Evolutionary conservation across 2,329 filamentous ascomycete genomes (phyloP).

Genomic region (Phaeosphaeria sp.): DNA sequence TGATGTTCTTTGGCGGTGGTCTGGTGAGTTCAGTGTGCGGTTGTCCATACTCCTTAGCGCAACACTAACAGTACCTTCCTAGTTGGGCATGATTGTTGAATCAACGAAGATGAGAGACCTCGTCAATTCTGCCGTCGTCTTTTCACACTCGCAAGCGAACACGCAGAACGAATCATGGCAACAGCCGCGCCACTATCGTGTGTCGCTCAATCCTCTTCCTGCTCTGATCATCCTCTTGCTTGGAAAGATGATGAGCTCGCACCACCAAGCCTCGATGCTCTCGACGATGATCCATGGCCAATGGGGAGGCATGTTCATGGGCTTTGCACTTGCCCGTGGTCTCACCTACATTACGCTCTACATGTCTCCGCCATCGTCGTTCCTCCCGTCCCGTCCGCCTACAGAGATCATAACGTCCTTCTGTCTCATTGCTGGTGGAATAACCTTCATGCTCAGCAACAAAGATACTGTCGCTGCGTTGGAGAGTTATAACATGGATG

Average conservation of each 20-base stretch:
- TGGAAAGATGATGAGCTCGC: slow-evolving; percentile 94
- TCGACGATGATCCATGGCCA: slow-evolving; percentile 93
- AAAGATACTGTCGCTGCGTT: slow-evolving; percentile 79
- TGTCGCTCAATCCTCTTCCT: slow-evolving; percentile 88
- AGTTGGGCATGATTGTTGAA: slow-evolving; percentile 83
- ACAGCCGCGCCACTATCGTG: slow-evolving; percentile 70
- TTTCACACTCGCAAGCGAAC: slow-evolving; percentile 39
- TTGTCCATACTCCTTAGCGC: slow-evolving; percentile 14
- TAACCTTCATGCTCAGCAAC: slow-evolving; percentile 91
- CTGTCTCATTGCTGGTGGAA: slow-evolving; percentile 83
- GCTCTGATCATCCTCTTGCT: slow-evolving; percentile 85
- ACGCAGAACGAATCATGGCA: slow-evolving; percentile 56
- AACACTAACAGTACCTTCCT: slow-evolving; percentile 25
- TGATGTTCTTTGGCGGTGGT: slow-evolving; percentile 93
- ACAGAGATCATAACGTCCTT: slow-evolving; percentile 89
- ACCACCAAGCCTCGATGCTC: slow-evolving; percentile 82
- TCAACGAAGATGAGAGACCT: slow-evolving; percentile 70
- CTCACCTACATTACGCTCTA: slow-evolving; percentile 83
- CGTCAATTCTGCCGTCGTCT: slow-evolving; percentile 61
- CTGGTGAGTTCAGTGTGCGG: slow-evolving; percentile 59
- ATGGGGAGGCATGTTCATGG: slow-evolving; percentile 86
- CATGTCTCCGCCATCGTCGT: slow-evolving; percentile 79
- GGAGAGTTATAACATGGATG: slow-evolving; percentile 77
- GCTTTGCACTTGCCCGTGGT: slow-evolving; percentile 77
- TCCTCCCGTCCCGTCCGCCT: slow-evolving; percentile 82